Evolutionary conservation across 805 yeast genomes (phyloP), one percentile per base, ranked within the genome.

Genomic region (Komagataella populi): DNA sequence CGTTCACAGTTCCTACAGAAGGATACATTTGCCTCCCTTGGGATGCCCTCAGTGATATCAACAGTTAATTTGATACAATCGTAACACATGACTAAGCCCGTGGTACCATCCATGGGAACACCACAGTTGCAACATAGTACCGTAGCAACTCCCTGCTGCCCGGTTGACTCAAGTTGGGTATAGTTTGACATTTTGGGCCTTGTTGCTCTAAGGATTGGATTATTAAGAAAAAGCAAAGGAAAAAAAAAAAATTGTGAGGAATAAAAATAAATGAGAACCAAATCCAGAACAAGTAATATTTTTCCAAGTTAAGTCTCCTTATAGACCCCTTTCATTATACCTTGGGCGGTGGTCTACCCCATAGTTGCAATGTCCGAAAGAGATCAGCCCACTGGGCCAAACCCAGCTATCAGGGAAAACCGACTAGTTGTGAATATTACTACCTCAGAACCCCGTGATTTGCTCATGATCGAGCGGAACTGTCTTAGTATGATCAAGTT

Each of bases 41-140:
- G 97, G 51, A 85, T 83, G 48, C 96, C 96, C 58, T 84, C 88
- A 1, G 99, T 89, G 59, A 93, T 88, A 66, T 91, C 97, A 53
- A 88, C 93, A 2, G 88, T 88, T 62, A 91, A 72, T 67, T 88
- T 87, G 64, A 93, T 87, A 80, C 99, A 93, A 69, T 93, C 98
- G 73, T 87, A 83, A 72, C 99, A 93, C 95, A 91, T 88, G 23
- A 89, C 95, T 52, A 90, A 71, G 12, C 96, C 96, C 23, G 80
- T 70, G 22, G 97, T 87, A 47, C 98, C 98, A 64, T 93, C 98
- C 79, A 93, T 87, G 47, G 98, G 97, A 52, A 85, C 87, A 70
- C 98, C 98, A 83, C 99, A 93, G 83, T 87, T 88, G 70, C 96
- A 89, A 74, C 99, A 93, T 53, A 93, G 79, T 54, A 93, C 93